Conservation (phyloP, 2,329 filamentous ascomycete genomes). For the Alternaria infectoria region DNA sequence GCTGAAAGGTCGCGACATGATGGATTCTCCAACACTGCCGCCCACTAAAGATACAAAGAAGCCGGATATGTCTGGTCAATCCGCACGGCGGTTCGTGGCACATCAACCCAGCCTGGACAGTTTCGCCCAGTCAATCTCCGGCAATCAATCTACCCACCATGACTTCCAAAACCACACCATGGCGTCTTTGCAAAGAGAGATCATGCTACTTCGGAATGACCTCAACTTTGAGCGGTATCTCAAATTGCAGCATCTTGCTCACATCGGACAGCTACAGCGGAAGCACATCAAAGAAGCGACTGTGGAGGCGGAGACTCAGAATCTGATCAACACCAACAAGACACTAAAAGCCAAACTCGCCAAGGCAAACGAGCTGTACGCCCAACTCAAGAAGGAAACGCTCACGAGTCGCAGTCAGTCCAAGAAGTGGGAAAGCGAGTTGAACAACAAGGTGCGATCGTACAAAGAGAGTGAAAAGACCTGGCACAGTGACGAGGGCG, state of each 20-base stretch:
- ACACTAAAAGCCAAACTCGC: slow-evolving; percentile 74
- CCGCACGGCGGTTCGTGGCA: slow-evolving; percentile 25
- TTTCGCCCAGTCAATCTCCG: slow-evolving; percentile 38
- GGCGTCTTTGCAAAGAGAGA: slow-evolving; percentile 69
- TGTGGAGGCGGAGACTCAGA: slow-evolving; percentile 81
- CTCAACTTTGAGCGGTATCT: slow-evolving; percentile 83
- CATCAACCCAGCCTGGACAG: slow-evolving; percentile 44
- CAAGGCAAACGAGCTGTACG: slow-evolving; percentile 73
- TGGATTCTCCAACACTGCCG: slow-evolving; percentile 69
- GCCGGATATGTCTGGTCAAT: slow-evolving; percentile 23
- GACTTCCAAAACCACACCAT: slow-evolving; percentile 46
- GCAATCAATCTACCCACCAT: slow-evolving; percentile 33
- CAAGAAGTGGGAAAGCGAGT: slow-evolving; percentile 78
- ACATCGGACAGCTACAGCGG: slow-evolving; percentile 78
- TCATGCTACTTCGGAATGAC: slow-evolving; percentile 79
- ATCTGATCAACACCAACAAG: slow-evolving; percentile 77
- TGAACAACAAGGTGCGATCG: slow-evolving; percentile 69
- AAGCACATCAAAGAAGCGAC: slow-evolving; percentile 78
- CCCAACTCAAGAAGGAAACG: slow-evolving; percentile 73
- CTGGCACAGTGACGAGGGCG: slow-evolving; percentile 64
- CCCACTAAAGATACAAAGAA: slow-evolving; percentile 50
- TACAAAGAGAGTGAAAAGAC: slow-evolving; percentile 74
- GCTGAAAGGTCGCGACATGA: slow-evolving; percentile 48
- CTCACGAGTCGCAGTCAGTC: slow-evolving; percentile 74
- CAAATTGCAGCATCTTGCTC: slow-evolving; percentile 81